A percentile compares a stretch with the other conserved stretches of the same genome.
Evolutionary conservation across 2,329 filamentous ascomycete genomes (phyloP).

Genomic region (Coniochaeta pulveracea): DNA sequence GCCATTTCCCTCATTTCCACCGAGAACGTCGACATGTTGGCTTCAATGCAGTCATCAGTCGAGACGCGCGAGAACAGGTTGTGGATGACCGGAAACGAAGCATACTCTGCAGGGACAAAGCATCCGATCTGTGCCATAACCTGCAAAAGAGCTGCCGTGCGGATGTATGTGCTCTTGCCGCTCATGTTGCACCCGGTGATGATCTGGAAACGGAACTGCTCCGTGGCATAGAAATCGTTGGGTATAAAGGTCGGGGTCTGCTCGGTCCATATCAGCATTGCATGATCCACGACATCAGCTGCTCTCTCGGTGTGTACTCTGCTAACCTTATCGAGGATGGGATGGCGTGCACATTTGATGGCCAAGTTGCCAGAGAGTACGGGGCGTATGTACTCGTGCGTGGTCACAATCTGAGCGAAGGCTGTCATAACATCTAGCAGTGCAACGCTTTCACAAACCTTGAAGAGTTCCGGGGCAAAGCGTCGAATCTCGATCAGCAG

Average conservation of each 20-base stretch:
- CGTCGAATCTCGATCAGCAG: constrained; percentile 62
- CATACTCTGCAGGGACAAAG: constrained; percentile 80
- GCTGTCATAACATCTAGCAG: constrained; percentile 76
- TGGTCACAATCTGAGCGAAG: constrained; percentile 64
- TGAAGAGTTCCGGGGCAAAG: constrained; percentile 65
- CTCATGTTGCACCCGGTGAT: constrained; percentile 98
- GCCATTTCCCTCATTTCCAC: constrained; percentile 94
- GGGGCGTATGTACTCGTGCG: constrained; percentile 48
- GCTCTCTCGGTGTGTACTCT: no score
- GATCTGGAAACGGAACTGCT: constrained; percentile 77
- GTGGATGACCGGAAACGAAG: constrained; percentile 66
- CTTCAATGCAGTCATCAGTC: constrained; percentile 77
- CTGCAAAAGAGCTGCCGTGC: constrained; percentile 69
- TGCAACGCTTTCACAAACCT: constrained; percentile 74
- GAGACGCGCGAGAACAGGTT: constrained; percentile 83
- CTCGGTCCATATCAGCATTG: constrained; percentile 31
- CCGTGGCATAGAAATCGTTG: constrained; percentile 80
- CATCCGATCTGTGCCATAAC: constrained; percentile 92
- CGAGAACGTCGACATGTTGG: constrained; percentile 87
- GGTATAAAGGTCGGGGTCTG: constrained; percentile 63
- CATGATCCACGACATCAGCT: no score
- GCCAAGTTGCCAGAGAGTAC: constrained; percentile 51
- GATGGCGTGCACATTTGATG: constrained; percentile 56
- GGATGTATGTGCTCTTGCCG: constrained; percentile 92
- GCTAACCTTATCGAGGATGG: constrained; percentile 54